These are phyloP conservation scores for Cyphellophora attinorum DNA, from an alignment of 2,329 filamentous ascomycete species.

Conservation along the genomic window DNA sequence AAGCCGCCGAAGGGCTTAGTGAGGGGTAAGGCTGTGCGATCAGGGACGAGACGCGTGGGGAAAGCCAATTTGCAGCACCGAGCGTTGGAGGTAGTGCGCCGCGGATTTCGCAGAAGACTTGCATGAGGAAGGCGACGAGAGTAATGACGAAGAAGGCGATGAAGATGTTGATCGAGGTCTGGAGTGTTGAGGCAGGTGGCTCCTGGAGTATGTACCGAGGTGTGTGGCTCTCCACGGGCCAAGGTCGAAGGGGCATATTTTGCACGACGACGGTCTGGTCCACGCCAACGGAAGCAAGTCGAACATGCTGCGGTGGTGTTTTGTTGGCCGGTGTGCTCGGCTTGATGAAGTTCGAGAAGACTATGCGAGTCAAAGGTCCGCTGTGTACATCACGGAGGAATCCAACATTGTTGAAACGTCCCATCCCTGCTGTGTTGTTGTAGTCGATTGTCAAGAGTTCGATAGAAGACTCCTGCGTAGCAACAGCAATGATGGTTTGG, in stretches of 20 bases:
- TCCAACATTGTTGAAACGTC: slow-evolving; percentile 40
- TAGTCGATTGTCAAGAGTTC: slow-evolving; percentile 71
- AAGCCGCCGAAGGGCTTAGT: slow-evolving; percentile 2
- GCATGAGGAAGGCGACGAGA: slow-evolving; percentile 53
- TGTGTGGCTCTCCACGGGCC: slow-evolving; percentile 37
- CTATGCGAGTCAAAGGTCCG: slow-evolving; percentile 48
- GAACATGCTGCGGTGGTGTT: slow-evolving; percentile 50
- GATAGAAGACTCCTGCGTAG: slow-evolving; percentile 70
- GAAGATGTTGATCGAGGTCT: slow-evolving; percentile 46
- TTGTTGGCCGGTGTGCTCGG: slow-evolving; percentile 35
- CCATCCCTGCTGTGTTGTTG: slow-evolving; percentile 31
- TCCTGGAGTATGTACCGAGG: slow-evolving; percentile 62
- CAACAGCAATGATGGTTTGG: slow-evolving; percentile 73
- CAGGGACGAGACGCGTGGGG: slow-evolving; percentile 35
- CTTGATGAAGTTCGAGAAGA: slow-evolving; percentile 40
- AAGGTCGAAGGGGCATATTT: slow-evolving; percentile 56
- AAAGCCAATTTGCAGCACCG: slow-evolving; percentile 47
- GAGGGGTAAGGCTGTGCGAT: slow-evolving; percentile 28
- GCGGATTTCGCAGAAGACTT: slow-evolving; percentile 51
- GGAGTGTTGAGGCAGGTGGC: slow-evolving; percentile 42
- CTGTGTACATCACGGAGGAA: slow-evolving; percentile 47
- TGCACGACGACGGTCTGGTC: slow-evolving; percentile 73
- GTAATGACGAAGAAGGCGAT: slow-evolving; percentile 53
- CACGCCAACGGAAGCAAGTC: slow-evolving; percentile 72
- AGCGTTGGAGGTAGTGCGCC: slow-evolving; percentile 49